Evolutionary conservation across 768 basidiomycete genomes (phyloP).

Genomic region (Boletales sp.): DNA sequence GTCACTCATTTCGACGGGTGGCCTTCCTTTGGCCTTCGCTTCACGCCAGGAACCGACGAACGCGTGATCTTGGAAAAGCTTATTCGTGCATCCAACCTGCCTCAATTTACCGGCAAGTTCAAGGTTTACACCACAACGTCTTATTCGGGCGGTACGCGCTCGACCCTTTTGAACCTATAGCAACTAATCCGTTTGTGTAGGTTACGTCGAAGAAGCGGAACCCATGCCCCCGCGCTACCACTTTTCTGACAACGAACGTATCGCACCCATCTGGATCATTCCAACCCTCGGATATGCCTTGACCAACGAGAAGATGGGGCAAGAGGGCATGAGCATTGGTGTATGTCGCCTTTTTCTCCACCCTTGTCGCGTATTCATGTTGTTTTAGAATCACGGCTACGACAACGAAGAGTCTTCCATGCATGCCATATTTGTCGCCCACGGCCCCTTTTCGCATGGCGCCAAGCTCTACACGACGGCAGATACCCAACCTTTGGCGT

Average conservation of each 20-base stretch:
- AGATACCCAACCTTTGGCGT: constrained; percentile 25
- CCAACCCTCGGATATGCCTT: constrained; percentile 80
- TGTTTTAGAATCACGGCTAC: constrained; percentile 80
- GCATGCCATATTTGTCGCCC: constrained; percentile 89
- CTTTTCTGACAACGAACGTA: constrained; percentile 67
- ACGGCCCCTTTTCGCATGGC: constrained; percentile 79
- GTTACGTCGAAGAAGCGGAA: constrained; percentile 9
- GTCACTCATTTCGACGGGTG: constrained; percentile 73
- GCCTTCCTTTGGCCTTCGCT: constrained; percentile 87
- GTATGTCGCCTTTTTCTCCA: constrained; percentile 41
- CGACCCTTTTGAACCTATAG: not conserved
- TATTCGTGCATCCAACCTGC: constrained; percentile 43
- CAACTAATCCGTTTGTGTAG: not conserved
- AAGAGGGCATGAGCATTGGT: constrained; percentile 67
- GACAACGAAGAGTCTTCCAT: constrained; percentile 75
- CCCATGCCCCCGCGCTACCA: constrained; percentile 79
- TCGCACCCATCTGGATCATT: constrained; percentile 84
- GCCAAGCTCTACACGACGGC: constrained; percentile 46
- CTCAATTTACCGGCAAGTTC: constrained; percentile 51
- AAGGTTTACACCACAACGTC: constrained; percentile 42
- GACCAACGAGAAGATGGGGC: constrained; percentile 59
- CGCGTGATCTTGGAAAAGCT: constrained; percentile 55
- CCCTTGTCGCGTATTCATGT: not conserved
- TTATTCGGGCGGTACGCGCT: constrained; percentile 18
- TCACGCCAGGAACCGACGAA: constrained; percentile 54